Conservation (phyloP, 2,329 filamentous ascomycete genomes). For the Talaromyces sp. region DNA sequence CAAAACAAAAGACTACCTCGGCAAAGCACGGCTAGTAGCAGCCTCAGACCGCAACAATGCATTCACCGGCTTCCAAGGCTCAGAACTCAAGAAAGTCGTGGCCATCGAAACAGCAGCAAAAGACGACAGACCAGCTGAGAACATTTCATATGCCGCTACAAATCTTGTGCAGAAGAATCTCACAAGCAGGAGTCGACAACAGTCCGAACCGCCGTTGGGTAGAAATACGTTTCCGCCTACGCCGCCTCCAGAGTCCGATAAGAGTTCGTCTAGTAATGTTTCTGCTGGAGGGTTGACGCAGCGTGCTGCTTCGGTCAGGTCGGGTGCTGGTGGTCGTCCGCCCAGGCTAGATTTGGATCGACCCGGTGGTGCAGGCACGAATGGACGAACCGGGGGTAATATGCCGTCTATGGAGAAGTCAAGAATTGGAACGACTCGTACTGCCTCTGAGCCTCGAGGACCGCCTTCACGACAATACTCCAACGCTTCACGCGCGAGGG, state of each 20-base stretch:
- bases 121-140: slow-evolving; percentile 79
- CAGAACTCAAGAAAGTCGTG: slow-evolving; percentile 63
- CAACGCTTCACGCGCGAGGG: slow-evolving; percentile 27
- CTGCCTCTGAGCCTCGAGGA: slow-evolving; percentile 53
- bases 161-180: slow-evolving; percentile 89
- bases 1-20: slow-evolving; percentile 96
- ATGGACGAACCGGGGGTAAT: slow-evolving; percentile 35
- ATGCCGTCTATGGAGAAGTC: slow-evolving; percentile 36
- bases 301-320: slow-evolving; percentile 51
- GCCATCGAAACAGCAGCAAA: slow-evolving; percentile 33
- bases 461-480: slow-evolving; percentile 38
- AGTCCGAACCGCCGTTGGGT: slow-evolving; percentile 76
- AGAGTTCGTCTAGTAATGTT: slow-evolving; percentile 35
- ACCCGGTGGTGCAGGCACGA: slow-evolving; percentile 28
- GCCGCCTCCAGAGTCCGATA: slow-evolving; percentile 89
- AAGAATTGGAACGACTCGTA: slow-evolving; percentile 49
- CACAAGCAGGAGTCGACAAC: slow-evolving; percentile 70
- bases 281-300: slow-evolving; percentile 38
- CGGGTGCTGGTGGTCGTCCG: slow-evolving; percentile 37
- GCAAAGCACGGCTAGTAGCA: slow-evolving; percentile 90
- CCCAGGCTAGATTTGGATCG: slow-evolving; percentile 46
- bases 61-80: slow-evolving; percentile 77
- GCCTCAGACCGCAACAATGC: slow-evolving; percentile 77
- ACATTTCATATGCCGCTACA: slow-evolving; percentile 85
- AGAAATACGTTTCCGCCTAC: slow-evolving; percentile 93